These are phyloP conservation scores for Aspergillus ochraceus DNA, from an alignment of 2,329 filamentous ascomycete genomes.

Conservation along the genomic window DNA sequence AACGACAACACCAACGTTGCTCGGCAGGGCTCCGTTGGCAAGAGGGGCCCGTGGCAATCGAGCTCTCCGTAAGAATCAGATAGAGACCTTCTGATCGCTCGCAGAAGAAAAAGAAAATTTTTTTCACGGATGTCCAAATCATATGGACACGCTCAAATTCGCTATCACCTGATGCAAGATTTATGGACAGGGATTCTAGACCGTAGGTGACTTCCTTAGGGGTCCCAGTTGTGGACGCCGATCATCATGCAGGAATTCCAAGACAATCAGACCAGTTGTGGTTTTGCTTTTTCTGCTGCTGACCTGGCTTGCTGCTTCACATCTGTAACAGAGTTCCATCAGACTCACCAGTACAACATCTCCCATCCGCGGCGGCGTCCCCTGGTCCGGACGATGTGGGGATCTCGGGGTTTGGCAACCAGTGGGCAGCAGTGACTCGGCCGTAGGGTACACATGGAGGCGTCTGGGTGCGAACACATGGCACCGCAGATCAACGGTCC, in stretches of 20 bases:
- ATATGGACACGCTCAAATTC: background rate
- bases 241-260: background rate
- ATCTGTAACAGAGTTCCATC: background rate
- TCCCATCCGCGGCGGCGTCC: background rate
- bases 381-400: background rate
- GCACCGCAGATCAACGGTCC: constrained; percentile 3
- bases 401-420: background rate
- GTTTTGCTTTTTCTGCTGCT: background rate
- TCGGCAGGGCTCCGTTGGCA: background rate
- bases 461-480: constrained; percentile 5
- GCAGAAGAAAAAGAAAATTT: no score
- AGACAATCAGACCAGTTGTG: background rate
- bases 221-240: background rate
- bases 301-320: background rate
- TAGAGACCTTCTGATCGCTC: background rate
- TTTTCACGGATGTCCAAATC: background rate
- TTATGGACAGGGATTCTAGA: background rate
- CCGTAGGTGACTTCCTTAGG: background rate
- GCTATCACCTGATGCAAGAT: background rate
- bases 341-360: no score
- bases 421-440: background rate
- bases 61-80: background rate
- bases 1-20: background rate
- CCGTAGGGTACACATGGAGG: background rate
- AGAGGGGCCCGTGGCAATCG: background rate